Conservation (phyloP, 1,139 yeast genomes). For the Saccharomyces hybrid region DNA sequence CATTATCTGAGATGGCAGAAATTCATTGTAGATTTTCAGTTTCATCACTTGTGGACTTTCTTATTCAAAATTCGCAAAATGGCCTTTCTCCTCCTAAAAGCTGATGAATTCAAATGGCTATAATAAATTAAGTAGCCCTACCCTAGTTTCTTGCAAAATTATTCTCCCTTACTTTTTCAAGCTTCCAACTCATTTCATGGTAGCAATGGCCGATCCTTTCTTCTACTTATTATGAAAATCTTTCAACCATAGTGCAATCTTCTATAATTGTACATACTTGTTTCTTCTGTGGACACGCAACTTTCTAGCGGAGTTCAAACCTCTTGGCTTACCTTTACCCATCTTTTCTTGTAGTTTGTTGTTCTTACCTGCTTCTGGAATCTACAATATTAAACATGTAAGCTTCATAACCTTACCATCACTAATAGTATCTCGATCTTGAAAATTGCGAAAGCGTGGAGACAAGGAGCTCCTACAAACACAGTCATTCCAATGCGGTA, state of each 20-base stretch:
- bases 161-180: neutral
- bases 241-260: neutral
- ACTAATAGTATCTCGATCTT: neutral
- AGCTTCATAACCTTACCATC: neutral
- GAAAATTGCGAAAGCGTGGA: neutral
- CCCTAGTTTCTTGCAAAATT: neutral
- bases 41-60: neutral
- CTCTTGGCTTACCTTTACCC: constrained; percentile 40
- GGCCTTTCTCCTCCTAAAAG: neutral
- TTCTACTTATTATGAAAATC: neutral
- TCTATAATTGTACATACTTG: constrained; percentile 44
- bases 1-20: neutral
- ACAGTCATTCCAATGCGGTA: neutral
- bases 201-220: neutral
- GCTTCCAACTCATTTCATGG: neutral
- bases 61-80: neutral
- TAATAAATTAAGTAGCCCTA: neutral
- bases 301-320: constrained; percentile 99
- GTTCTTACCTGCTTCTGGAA: neutral
- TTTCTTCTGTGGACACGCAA: constrained; percentile 99
- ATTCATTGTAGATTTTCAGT: neutral
- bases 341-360: constrained; percentile 28
- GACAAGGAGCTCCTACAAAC: neutral
- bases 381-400: neutral
- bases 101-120: neutral